Base-by-base conservation (phyloP, 495 filamentous ascomycete genomes). In the Glonium stellatum region DNA sequence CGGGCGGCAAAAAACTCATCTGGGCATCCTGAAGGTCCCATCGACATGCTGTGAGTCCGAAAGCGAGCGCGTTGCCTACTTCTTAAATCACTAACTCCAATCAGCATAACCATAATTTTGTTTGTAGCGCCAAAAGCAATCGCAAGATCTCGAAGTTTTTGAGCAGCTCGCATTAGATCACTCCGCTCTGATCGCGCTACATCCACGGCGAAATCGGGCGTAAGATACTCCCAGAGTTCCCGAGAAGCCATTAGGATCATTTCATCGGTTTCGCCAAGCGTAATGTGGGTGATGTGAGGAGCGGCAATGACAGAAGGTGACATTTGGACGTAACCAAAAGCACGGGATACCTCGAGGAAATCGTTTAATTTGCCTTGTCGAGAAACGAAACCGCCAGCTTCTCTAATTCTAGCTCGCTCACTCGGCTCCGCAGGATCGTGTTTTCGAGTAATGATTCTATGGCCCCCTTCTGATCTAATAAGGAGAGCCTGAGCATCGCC, bases 51-150 rank as follows among this genome's bases (percentile, higher is more conserved):
- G 64, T 87, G 83, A 18, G 87, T 86, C 47, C 87, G 77, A 69
- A 83, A 79, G 31, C 88, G 83, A 25, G 82, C 84, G 59, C 85
- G 80, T 60, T 91, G 87, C 51, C 88, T 81, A 67, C 87, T 88
- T 73, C 91, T 92, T 47, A 97, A 74, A 69, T 97, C 90, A 55
- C 87, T 86, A 44, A 99, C 87, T 25, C 90, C 90, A 53, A 99
- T 82, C 71, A 97, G 87, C 90, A 96, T 96, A 0, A 99, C 90
- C 93, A 97, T 97, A 64, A 99, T 87, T 76, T 97, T 99, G 64
- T 85, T 86, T 6, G 81, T 89, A 34, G 92, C 87, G 19, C 93
- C 95, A 69, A 96, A 97, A 3, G 92, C 88, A 61, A 99, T 95
- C 23, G 93, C 95, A 39, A 99, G 76, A 76, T 99, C 93, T 34